Conservation (phyloP, 495 filamentous ascomycete genomes). For the Rusavskia elegans region DNA sequence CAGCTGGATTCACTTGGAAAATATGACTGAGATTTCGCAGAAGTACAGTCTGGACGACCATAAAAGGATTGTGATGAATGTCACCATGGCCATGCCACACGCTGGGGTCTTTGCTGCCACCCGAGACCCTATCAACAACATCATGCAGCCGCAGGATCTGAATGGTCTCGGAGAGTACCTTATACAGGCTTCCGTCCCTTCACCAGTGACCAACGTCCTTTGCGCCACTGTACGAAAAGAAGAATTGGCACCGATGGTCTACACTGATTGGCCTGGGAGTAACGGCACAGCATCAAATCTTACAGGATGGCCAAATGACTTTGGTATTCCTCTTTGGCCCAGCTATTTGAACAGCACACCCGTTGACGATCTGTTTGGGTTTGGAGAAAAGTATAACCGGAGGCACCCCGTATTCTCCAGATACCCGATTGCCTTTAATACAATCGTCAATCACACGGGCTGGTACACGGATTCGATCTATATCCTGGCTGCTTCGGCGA, state of each 20-base stretch:
- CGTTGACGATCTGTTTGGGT: conserved; percentile 30
- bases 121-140: conserved; percentile 38
- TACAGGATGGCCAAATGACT: conserved; percentile 14
- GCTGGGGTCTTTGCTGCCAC: conserved; percentile 47
- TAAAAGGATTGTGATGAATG: conserved; percentile 46
- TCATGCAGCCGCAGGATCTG: conserved; percentile 49
- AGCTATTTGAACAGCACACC: conserved; percentile 38
- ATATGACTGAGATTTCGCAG: conserved; percentile 25
- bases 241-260: conserved; percentile 48
- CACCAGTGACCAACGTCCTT: conserved; percentile 50
- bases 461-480: conserved; percentile 39
- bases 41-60: conserved; percentile 10
- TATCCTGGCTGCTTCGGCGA: conserved; percentile 37
- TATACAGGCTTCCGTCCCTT: conserved; percentile 46
- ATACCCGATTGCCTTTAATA: conserved; percentile 35
- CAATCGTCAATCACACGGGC: conserved; percentile 38
- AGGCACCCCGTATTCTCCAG: conserved; percentile 2
- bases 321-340: conserved; percentile 13
- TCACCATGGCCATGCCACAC: conserved; percentile 61
- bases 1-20: conserved; percentile 2
- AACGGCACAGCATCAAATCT: conserved; percentile 22
- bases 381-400: conserved; percentile 3
- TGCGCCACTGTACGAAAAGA: conserved; percentile 43
- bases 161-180: conserved; percentile 46
- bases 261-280: conserved; percentile 34